Percentiles rank a stretch among this genome's conserved stretches.
phyloP scores from a whole-genome alignment of 192 early-diverging fungal genomes.

The Umbelopsis isabellina region DNA sequence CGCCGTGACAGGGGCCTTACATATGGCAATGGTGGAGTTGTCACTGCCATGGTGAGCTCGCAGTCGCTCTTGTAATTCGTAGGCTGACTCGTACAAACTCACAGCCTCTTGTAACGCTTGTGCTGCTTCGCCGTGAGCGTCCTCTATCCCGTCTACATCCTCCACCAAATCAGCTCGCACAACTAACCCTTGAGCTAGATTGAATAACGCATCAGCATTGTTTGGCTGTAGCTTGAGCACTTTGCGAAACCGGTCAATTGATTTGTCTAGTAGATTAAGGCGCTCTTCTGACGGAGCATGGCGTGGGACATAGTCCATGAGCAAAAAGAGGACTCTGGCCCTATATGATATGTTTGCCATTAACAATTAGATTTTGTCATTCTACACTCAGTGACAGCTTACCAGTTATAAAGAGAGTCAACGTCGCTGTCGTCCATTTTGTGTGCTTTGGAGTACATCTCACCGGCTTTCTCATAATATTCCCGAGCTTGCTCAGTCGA shows the following conservation, averaged over 20 bases:
- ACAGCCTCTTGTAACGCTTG: slow-evolving; percentile 54
- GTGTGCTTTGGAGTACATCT: slow-evolving; percentile 66
- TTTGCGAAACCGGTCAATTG: slow-evolving; percentile 55
- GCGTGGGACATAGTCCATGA: slow-evolving; percentile 53
- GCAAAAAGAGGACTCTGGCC: slow-evolving; percentile 60
- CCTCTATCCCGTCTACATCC: slow-evolving; percentile 51
- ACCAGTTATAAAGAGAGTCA: slow-evolving; percentile 74
- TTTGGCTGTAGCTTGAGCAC: slow-evolving; percentile 49
- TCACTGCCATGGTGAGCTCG: slow-evolving; percentile 30
- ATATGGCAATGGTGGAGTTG: slow-evolving; percentile 34
- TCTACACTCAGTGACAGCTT: neutral
- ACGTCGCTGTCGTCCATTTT: slow-evolving; percentile 53
- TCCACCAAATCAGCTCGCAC: slow-evolving; percentile 57
- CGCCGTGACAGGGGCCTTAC: slow-evolving; percentile 41
- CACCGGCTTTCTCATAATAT: slow-evolving; percentile 66
- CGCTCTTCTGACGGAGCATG: slow-evolving; percentile 48
- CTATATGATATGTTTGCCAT: slow-evolving; percentile 35
- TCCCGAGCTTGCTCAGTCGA: slow-evolving; percentile 65
- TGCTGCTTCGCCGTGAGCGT: slow-evolving; percentile 45
- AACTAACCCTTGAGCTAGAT: slow-evolving; percentile 67
- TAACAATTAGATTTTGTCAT: neutral
- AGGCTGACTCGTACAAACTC: slow-evolving; percentile 50
- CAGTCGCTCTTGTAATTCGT: slow-evolving; percentile 46
- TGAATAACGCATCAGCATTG: slow-evolving; percentile 70
- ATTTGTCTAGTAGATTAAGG: slow-evolving; percentile 52